phyloP scores from a whole-genome alignment of 345 rosid species.

The Stellera chamaejasme region DNA sequence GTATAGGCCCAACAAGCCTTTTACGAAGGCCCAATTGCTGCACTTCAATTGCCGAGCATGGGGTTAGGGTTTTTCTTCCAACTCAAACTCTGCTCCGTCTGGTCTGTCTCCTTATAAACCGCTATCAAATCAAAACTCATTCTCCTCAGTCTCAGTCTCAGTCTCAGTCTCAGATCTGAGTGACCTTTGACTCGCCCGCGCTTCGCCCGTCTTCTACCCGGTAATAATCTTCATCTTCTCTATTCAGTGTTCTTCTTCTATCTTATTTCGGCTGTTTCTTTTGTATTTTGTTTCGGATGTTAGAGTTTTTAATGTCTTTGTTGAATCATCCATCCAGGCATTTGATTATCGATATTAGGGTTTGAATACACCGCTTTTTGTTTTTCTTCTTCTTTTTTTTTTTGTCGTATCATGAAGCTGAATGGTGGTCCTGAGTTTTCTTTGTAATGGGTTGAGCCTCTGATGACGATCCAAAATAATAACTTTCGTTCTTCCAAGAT shows the following conservation, averaged over 20 bases:
- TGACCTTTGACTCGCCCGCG: no score
- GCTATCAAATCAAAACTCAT: background rate
- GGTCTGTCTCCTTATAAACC: no score
- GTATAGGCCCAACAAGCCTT: background rate
- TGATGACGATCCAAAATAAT: conserved; percentile 23
- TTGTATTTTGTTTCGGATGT: background rate
- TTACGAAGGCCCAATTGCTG: background rate
- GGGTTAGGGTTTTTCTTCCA: background rate
- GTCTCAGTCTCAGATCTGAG: no score
- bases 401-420: no score
- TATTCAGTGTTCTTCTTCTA: background rate
- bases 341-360: no score
- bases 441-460: conserved; percentile 16
- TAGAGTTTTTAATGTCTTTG: background rate
- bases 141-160: no score
- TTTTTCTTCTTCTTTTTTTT: no score
- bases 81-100: background rate
- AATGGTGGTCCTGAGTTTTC: background rate
- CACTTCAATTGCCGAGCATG: background rate
- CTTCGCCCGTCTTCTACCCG: background rate
- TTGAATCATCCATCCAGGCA: no score
- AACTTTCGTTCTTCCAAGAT: conserved; percentile 54
- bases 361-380: no score
- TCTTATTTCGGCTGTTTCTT: background rate
- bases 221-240: background rate